Base-by-base conservation (phyloP, 2,329 filamentous ascomycete genomes). In the Aureobasidium zeae region DNA sequence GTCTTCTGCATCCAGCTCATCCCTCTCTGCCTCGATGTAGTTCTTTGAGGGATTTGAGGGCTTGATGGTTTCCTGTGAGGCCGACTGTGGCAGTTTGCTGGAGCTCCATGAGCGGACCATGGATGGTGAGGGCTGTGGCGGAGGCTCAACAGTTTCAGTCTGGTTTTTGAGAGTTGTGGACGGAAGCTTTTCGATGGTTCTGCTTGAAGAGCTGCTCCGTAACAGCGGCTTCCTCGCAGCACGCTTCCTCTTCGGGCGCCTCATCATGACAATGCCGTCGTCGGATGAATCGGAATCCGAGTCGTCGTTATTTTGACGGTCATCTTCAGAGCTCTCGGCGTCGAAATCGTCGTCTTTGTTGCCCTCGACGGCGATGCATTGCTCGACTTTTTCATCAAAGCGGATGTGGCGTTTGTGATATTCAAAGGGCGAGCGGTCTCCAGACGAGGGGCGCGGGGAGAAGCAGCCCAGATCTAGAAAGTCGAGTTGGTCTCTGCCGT, bases 321-420 rank as follows among this genome's bases (percentile, higher is more conserved):
- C 64, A 51, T 64, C 64, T 24, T 67, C 62, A 26, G 46, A 48
- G n/a, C 48, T 46, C 16, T 67, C 63, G 37, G 86, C 79, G 9
- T 83, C 78, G 20, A 83, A 78, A 35, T 88, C 82, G 17, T 81
- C 81, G 51, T 84, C 79, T 65, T 93, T 93, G n/a, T n/a, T n/a
- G 53, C 79, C 74, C 24, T 96, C 88, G 22, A 98, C 77, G 6
- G 91, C 91, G 51, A 95, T 95, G 60, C 88, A 95, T 60, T 96
- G 89, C 60, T 88, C 81, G 2, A 98, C 91, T 64, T 89, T 84
- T 58, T 95, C 85, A 58, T 95, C 91, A 63, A 98, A 98, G 57
- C 94, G 86, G 52, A 98, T 96, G 60, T 94, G 89, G 48, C 81
- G 87, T 56, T 79, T 76, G 55, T 83, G 81, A 6, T 75, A 63